Evolutionary conservation across 106 monocot genomes (phyloP).

Genomic region (Dioscorea alata): DNA sequence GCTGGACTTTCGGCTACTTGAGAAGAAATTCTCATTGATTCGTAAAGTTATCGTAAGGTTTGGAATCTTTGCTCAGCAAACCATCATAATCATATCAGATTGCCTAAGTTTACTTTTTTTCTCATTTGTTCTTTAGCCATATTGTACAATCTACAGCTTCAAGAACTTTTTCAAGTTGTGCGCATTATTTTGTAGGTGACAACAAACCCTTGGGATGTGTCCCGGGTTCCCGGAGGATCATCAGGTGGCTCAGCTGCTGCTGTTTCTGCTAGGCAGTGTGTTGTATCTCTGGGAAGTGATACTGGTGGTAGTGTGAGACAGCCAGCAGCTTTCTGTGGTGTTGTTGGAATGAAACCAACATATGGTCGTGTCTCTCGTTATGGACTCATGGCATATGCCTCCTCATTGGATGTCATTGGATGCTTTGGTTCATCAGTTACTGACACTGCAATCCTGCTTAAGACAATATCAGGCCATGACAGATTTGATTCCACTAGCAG

Average conservation of each 20-base stretch:
- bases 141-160: not conserved
- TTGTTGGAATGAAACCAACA: conserved; percentile 92
- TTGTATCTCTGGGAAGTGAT: conserved; percentile 85
- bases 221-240: conserved; percentile 98
- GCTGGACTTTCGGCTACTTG: too few relatives aligned
- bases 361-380: conserved; percentile 90
- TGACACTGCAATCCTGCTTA: conserved; percentile 70
- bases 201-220: conserved; percentile 89
- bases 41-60: too few relatives aligned
- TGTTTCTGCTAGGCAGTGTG: conserved; percentile 89
- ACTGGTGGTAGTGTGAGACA: conserved; percentile 98
- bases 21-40: too few relatives aligned
- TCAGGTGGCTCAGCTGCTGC: conserved; percentile 95
- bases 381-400: conserved; percentile 98
- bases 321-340: conserved; percentile 97
- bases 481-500: conserved; percentile 85
- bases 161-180: not conserved
- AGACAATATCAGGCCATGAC: conserved; percentile 82
- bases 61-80: too few relatives aligned
- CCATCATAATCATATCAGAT: too few relatives aligned
- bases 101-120: too few relatives aligned
- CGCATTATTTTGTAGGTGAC: conserved; percentile 51
- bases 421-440: conserved; percentile 74
- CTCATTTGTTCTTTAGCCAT: too few relatives aligned
- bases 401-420: conserved; percentile 89